A percentile compares a stretch with the other conserved stretches of the same genome.
phyloP scores from a whole-genome alignment of 805 yeast genomes.

The Barnettozyma pratensis region DNA sequence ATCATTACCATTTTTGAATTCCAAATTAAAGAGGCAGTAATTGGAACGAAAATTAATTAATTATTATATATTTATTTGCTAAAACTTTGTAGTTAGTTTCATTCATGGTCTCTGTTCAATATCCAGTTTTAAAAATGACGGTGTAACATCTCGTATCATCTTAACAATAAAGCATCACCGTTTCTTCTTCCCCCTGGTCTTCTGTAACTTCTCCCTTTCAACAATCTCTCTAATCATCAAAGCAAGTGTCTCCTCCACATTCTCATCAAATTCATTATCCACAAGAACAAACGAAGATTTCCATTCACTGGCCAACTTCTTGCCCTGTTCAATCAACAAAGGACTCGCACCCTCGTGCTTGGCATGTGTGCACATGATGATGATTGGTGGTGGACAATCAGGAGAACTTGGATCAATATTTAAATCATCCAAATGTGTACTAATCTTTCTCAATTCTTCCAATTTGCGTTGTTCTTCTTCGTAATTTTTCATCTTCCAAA shows the following conservation, averaged over 20 bases:
- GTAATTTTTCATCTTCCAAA: constrained; percentile 43
- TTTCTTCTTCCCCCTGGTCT: constrained; percentile 10
- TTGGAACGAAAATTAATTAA: too few species aligned
- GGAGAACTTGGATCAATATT: constrained; percentile 33
- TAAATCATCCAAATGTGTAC: constrained; percentile 27
- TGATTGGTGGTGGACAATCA: constrained; percentile 55
- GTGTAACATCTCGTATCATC: too few species aligned
- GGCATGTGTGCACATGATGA: constrained; percentile 61
- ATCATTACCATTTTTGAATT: too few species aligned
- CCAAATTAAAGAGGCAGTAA: too few species aligned
- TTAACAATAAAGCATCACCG: neutral
- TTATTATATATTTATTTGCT: too few species aligned
- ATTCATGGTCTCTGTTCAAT: too few species aligned
- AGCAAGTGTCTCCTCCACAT: constrained; percentile 53
- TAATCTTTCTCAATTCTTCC: constrained; percentile 26
- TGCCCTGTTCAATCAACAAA: constrained; percentile 51
- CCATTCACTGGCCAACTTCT: constrained; percentile 54
- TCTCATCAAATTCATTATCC: constrained; percentile 46
- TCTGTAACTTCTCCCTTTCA: constrained; percentile 36
- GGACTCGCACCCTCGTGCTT: constrained; percentile 58
- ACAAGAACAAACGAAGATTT: constrained; percentile 58
- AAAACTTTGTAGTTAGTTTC: too few species aligned
- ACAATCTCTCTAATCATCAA: constrained; percentile 55
- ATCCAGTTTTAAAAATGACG: too few species aligned
- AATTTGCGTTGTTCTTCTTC: constrained; percentile 28